Base-by-base conservation (phyloP, 2,329 filamentous ascomycete genomes). In the Epicoccum sorghinum region DNA sequence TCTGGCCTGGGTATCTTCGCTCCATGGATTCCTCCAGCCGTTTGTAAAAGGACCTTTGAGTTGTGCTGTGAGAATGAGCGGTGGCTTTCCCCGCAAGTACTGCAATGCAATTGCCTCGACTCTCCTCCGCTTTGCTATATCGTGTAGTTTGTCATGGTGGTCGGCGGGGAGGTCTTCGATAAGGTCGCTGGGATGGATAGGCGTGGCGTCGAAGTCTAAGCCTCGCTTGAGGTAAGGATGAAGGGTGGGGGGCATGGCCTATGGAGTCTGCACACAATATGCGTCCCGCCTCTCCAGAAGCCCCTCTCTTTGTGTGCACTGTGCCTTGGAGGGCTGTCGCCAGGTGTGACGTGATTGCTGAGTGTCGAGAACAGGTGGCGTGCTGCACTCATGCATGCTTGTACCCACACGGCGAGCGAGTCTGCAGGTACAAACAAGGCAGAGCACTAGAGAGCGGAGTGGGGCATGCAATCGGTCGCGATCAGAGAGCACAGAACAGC, bases 1-100 rank as follows among this genome's bases (percentile, higher is more conserved):
- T 27, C 14, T 57, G 13, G 42, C 38, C 7, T 47, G 52, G 40
- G 40, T 42, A 9, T 52, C 14, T 9, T 57, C 37, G 22, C 60
- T 24, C 73, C 73, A 77, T 18, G 74, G 74, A 43, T 76, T 76
- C 43, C 64, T 63, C 72, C 73, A 76, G 32, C 57, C 55, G 5
- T 65, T 47, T 24, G 69, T 78, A 59, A 90, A 88, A 0, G 88
- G 88, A 0, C 88, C 88, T 55, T 75, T 80, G 3, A 90, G 75
- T 5, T 75, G 72, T 6, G 88, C 83, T 10, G 88, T 88, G 3
- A 86, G 69, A 3, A 92, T 77, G 23, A 82, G 65, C 0, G 87
- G 80, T 2, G 79, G 67, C 27, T 79, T 74, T 0, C 88, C 88
- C 6, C 78, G 73, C 33, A 89, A 74, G 61, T 83, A 90, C 30